A percentile compares a stretch with the other conserved stretches of the same genome.
phyloP scores from a whole-genome alignment of 495 filamentous ascomycete species.

The Cercophora sp. region DNA sequence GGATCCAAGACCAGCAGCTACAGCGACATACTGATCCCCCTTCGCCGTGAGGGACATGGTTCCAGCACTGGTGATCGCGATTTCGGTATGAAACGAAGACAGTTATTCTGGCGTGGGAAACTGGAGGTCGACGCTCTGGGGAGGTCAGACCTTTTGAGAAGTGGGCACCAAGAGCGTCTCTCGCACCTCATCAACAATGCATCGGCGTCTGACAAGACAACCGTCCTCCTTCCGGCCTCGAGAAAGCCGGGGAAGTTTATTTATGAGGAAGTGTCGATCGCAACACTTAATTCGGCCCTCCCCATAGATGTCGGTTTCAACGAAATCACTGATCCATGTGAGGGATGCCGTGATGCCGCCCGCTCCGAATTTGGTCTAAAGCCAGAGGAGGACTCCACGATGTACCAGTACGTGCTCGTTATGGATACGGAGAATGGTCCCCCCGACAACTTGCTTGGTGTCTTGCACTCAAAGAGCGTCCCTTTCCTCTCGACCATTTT shows the following conservation, averaged over 20 bases:
- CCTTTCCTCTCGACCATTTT: slow-evolving; percentile 65
- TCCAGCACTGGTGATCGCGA: slow-evolving; percentile 14
- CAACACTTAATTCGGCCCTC: slow-evolving; percentile 33
- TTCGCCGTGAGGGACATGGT: slow-evolving; percentile 63
- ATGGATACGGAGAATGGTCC: slow-evolving; percentile 69
- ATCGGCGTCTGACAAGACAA: slow-evolving; percentile 27
- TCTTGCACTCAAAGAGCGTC: slow-evolving; percentile 59
- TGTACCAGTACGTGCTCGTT: slow-evolving; percentile 51
- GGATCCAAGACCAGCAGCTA: slow-evolving; percentile 63
- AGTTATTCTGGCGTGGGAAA: slow-evolving; percentile 61
- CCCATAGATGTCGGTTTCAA: slow-evolving; percentile 44
- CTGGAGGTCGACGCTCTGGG: slow-evolving; percentile 27
- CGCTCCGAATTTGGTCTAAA: slow-evolving; percentile 51
- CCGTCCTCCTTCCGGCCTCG: slow-evolving; percentile 36
- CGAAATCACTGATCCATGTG: slow-evolving; percentile 33
- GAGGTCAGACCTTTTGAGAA: slow-evolving; percentile 29
- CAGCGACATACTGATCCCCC: slow-evolving; percentile 74
- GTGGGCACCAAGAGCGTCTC: slow-evolving; percentile 55
- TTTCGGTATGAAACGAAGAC: slow-evolving; percentile 51
- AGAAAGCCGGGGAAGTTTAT: slow-evolving; percentile 25
- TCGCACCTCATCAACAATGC: slow-evolving; percentile 57
- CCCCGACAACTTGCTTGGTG: slow-evolving; percentile 59
- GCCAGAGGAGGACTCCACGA: slow-evolving; percentile 24
- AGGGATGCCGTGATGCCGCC: slow-evolving; percentile 52
- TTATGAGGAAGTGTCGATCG: slow-evolving; percentile 29